phyloP scores from a whole-genome alignment of 2,329 filamentous ascomycete genomes.

The Alternaria alternata region DNA sequence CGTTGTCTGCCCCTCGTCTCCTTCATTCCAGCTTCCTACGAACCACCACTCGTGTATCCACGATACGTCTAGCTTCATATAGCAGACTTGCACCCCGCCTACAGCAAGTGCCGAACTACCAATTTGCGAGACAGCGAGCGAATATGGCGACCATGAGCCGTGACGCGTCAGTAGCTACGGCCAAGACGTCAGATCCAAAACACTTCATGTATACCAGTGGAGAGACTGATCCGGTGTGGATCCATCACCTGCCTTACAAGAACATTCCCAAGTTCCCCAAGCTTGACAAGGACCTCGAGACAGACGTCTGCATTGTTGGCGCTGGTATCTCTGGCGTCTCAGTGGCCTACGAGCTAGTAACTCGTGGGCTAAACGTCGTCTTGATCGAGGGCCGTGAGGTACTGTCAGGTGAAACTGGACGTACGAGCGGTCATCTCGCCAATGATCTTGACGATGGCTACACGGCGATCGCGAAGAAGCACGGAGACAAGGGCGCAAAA shows the following conservation, averaged over 20 bases:
- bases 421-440: conserved; percentile 64
- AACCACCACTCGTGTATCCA: conserved; percentile 6
- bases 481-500: conserved; percentile 59
- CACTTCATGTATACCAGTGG: conserved; percentile 60
- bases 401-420: conserved; percentile 62
- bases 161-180: conserved; percentile 11
- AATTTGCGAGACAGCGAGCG: conserved; percentile 10
- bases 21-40: conserved; percentile 13
- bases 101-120: conserved; percentile 3
- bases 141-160: conserved; percentile 24
- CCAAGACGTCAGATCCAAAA: conserved; percentile 31
- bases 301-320: conserved; percentile 62
- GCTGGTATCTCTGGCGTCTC: conserved; percentile 63
- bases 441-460: conserved; percentile 65
- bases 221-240: conserved; percentile 62
- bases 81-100: conserved; percentile 4
- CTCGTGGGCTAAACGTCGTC: conserved; percentile 58
- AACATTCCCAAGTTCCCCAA: conserved; percentile 55
- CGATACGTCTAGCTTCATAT: conserved; percentile 4
- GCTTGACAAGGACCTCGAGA: conserved; percentile 55
- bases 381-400: conserved; percentile 65
- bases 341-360: conserved; percentile 62
- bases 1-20: conserved; percentile 21
- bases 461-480: conserved; percentile 60
- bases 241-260: conserved; percentile 58